Evolutionary conservation across 805 yeast genomes (phyloP).

Genomic region (Yarrowia bubula): DNA sequence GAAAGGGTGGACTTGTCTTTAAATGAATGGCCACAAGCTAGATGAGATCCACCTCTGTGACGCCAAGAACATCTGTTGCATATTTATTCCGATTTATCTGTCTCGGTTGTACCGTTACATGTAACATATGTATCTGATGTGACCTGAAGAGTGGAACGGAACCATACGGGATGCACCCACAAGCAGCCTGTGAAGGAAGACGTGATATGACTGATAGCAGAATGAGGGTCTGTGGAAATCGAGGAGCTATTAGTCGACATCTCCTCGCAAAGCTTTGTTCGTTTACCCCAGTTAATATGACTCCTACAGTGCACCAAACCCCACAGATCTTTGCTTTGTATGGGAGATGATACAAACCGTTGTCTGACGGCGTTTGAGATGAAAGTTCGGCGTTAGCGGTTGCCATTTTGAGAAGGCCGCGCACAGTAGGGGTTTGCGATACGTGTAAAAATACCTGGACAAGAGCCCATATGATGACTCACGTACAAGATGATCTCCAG

Average conservation of each 20-base stretch:
- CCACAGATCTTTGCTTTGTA: slow-evolving; percentile 14
- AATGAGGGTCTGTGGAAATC: too few relatives aligned
- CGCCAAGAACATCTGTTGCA: not conserved
- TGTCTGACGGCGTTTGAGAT: slow-evolving; percentile 1
- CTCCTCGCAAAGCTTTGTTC: too few relatives aligned
- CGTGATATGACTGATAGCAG: too few relatives aligned
- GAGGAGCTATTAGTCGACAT: too few relatives aligned
- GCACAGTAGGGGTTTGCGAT: not conserved
- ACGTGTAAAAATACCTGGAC: not conserved
- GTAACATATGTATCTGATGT: slow-evolving; percentile 10
- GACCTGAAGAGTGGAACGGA: not conserved
- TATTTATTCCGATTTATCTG: not conserved
- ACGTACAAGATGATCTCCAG: too few relatives aligned
- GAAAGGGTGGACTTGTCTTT: too few relatives aligned
- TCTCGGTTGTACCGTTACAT: slow-evolving; percentile 1
- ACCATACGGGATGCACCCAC: not conserved
- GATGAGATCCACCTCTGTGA: not conserved
- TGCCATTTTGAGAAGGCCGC: not conserved
- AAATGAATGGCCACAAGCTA: too few relatives aligned
- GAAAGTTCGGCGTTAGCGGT: slow-evolving; percentile 11
- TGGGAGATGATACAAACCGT: not conserved
- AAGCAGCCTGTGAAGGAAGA: not conserved
- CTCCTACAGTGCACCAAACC: not conserved
- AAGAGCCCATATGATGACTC: not conserved
- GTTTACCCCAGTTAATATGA: slow-evolving; percentile 3